A percentile compares a stretch with the other conserved stretches of the same genome.
These are phyloP conservation scores for Solanum piurae DNA, from an alignment of 257 asterid species.

Conservation along the genomic window DNA sequence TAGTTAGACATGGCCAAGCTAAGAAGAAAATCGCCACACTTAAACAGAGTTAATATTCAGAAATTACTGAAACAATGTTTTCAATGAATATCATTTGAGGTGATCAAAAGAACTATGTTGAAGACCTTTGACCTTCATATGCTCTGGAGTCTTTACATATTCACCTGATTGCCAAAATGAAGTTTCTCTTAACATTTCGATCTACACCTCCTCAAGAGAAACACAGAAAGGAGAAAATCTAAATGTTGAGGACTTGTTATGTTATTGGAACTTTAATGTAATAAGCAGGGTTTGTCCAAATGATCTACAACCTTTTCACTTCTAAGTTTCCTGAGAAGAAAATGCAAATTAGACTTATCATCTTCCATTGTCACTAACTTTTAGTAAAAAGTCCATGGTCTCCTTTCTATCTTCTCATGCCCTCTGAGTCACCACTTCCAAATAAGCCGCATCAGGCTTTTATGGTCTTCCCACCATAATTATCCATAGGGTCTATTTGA, in stretches of 20 bases:
- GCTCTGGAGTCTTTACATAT: not conserved
- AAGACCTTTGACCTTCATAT: not conserved
- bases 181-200: not conserved
- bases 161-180: not conserved
- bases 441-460: not conserved
- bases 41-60: too few relatives aligned
- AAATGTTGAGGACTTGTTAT: not conserved
- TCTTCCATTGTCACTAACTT: not conserved
- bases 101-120: not conserved
- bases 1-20: not conserved
- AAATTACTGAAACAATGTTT: not conserved
- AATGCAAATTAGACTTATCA: not conserved
- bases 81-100: not conserved
- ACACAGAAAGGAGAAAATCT: not conserved
- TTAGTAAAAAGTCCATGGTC: not conserved
- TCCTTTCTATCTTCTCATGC: not conserved
- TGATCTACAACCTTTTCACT: not conserved
- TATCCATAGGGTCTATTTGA: not conserved
- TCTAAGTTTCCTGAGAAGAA: not conserved
- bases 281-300: not conserved
- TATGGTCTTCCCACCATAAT: not conserved
- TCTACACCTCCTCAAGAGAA: not conserved
- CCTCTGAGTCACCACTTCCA: not conserved
- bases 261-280: not conserved
- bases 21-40: too few relatives aligned